Conservation (phyloP, 2,329 filamentous ascomycete species). For the Botrytis squamosa region DNA sequence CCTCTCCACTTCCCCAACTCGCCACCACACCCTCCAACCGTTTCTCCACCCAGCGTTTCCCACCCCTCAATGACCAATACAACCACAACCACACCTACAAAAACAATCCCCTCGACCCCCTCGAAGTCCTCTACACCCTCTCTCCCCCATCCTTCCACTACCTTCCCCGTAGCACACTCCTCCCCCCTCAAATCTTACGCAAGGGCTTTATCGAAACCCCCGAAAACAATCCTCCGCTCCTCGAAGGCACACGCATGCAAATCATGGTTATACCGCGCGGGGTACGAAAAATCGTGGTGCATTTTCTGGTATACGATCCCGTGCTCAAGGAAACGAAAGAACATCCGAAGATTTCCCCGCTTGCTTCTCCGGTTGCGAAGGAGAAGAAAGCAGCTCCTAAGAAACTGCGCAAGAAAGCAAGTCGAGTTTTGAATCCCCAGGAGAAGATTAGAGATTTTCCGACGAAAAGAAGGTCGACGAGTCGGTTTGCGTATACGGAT, state of each 20-base stretch:
- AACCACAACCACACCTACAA: not conserved
- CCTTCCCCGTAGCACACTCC: constrained; percentile 20
- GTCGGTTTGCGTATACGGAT: not conserved
- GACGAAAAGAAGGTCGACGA: not conserved
- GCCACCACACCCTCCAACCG: not conserved
- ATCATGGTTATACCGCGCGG: constrained; percentile 25
- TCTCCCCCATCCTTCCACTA: constrained; percentile 22
- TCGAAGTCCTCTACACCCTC: constrained; percentile 29
- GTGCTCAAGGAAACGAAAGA: not conserved
- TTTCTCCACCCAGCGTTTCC: not conserved
- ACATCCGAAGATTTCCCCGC: not conserved
- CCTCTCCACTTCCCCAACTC: not conserved
- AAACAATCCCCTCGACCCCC: constrained; percentile 16
- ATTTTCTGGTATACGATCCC: constrained; percentile 21
- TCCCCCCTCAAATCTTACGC: constrained; percentile 3
- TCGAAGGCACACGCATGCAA: constrained; percentile 27
- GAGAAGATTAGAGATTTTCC: not conserved
- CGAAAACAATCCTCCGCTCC: constrained; percentile 24
- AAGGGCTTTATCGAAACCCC: constrained; percentile 20
- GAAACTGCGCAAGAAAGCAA: not conserved
- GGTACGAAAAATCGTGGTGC: constrained; percentile 11
- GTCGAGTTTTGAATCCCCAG: not conserved
- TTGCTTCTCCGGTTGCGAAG: not conserved
- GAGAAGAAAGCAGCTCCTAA: not conserved
- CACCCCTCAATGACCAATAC: not conserved